Evolutionary conservation across 805 yeast genomes (phyloP).

Genomic region (Lachancea nothofagi): DNA sequence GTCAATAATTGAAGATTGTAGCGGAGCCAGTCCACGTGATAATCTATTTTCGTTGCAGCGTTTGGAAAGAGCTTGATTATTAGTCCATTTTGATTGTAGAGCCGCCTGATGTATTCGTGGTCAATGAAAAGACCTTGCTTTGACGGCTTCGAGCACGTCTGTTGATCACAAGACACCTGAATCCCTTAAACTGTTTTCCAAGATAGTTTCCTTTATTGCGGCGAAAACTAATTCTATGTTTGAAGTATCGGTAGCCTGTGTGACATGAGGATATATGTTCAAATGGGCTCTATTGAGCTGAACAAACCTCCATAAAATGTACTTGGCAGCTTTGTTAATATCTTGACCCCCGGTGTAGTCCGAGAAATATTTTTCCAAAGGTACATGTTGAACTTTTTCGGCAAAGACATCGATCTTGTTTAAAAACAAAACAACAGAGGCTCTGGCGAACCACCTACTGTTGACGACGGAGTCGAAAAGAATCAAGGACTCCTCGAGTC

Average conservation of each 20-base stretch:
- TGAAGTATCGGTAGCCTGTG: slow-evolving; percentile 91
- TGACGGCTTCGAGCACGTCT: neutral
- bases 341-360: slow-evolving; percentile 90
- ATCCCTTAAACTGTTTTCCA: slow-evolving; percentile 70
- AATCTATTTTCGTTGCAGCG: slow-evolving; percentile 1
- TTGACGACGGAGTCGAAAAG: slow-evolving; percentile 87
- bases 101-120: no score
- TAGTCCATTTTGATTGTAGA: no score
- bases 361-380: slow-evolving; percentile 77
- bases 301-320: slow-evolving; percentile 84
- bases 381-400: slow-evolving; percentile 74
- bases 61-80: neutral
- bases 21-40: slow-evolving; percentile 13
- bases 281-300: slow-evolving; percentile 78
- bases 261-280: slow-evolving; percentile 81
- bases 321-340: slow-evolving; percentile 85
- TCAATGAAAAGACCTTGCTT: no score
- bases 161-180: slow-evolving; percentile 54
- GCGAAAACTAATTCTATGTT: slow-evolving; percentile 83
- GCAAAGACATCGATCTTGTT: slow-evolving; percentile 89
- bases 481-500: slow-evolving; percentile 75
- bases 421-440: slow-evolving; percentile 78
- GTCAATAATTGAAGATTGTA: slow-evolving; percentile 1
- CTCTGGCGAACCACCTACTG: slow-evolving; percentile 86
- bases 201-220: slow-evolving; percentile 73